Percentiles rank a stretch among this genome's conserved stretches.
Evolutionary conservation across 768 basidiomycete genomes (phyloP).

Genomic region (Russula ochroleuca): DNA sequence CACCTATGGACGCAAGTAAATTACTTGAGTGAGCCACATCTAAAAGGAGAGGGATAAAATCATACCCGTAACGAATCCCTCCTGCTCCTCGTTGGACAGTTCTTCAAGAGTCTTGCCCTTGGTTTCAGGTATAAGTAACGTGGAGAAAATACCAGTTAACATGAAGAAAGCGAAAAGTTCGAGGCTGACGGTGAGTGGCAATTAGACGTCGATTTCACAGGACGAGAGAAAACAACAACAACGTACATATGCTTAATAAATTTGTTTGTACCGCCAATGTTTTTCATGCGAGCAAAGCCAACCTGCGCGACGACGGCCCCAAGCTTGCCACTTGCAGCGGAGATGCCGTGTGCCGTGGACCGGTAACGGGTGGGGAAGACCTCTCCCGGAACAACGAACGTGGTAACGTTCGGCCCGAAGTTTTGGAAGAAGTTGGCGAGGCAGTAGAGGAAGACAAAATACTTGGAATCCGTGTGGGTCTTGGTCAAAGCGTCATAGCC

Average conservation of each 20-base stretch:
- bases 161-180: constrained; percentile 84
- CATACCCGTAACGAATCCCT: constrained; percentile 47
- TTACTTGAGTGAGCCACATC: not conserved
- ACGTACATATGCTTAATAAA: constrained; percentile 69
- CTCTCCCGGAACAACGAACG: constrained; percentile 79
- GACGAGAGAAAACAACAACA: not conserved
- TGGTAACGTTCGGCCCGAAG: constrained; percentile 78
- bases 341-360: constrained; percentile 80
- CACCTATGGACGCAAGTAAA: not conserved
- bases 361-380: constrained; percentile 86
- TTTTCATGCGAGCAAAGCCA: constrained; percentile 62
- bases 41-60: not conserved
- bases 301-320: constrained; percentile 81
- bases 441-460: constrained; percentile 80
- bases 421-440: constrained; percentile 90
- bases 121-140: constrained; percentile 76
- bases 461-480: constrained; percentile 42
- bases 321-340: constrained; percentile 76
- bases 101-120: constrained; percentile 63
- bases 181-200: constrained; percentile 43
- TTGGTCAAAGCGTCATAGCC: constrained; percentile 55
- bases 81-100: constrained; percentile 67
- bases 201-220: constrained; percentile 8
- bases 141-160: constrained; percentile 80
- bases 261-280: constrained; percentile 59